phyloP scores from a whole-genome alignment of 306 rosid genomes.

The Albizia julibrissin region DNA sequence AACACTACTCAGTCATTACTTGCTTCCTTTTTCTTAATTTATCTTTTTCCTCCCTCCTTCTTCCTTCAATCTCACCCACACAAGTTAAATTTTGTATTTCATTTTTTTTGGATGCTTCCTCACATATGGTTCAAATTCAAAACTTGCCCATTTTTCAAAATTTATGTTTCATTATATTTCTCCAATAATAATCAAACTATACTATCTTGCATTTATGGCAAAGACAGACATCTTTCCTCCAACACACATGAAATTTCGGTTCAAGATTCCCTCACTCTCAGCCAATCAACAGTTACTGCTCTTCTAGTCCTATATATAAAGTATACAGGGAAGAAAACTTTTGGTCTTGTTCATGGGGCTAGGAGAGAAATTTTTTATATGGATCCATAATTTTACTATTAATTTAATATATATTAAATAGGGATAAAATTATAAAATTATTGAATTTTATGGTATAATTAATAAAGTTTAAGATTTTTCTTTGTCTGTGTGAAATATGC shows the following conservation, averaged over 20 bases:
- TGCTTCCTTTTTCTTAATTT: neutral
- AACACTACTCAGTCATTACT: too few relatives aligned
- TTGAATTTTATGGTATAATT: too few relatives aligned
- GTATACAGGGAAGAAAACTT: too few relatives aligned
- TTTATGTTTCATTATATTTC: neutral
- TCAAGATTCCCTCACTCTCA: slow-evolving; percentile 1
- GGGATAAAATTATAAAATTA: too few relatives aligned
- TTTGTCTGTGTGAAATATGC: too few relatives aligned
- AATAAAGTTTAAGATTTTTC: too few relatives aligned
- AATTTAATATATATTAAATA: too few relatives aligned
- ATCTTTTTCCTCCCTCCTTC: neutral
- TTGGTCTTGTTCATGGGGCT: too few relatives aligned
- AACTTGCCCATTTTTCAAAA: neutral
- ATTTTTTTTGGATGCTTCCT: slow-evolving; percentile 22
- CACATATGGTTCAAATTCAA: slow-evolving; percentile 5
- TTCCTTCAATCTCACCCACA: neutral
- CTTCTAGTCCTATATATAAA: too few relatives aligned
- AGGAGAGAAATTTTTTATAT: too few relatives aligned
- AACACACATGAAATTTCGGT: neutral
- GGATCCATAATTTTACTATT: too few relatives aligned
- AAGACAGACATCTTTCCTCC: neutral
- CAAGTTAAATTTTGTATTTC: slow-evolving; percentile 9
- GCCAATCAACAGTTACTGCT: neutral
- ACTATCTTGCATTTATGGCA: slow-evolving; percentile 9
- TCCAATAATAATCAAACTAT: neutral